Evolutionary conservation across 768 basidiomycete genomes (phyloP).

Genomic region (Leccinellum albellum): DNA sequence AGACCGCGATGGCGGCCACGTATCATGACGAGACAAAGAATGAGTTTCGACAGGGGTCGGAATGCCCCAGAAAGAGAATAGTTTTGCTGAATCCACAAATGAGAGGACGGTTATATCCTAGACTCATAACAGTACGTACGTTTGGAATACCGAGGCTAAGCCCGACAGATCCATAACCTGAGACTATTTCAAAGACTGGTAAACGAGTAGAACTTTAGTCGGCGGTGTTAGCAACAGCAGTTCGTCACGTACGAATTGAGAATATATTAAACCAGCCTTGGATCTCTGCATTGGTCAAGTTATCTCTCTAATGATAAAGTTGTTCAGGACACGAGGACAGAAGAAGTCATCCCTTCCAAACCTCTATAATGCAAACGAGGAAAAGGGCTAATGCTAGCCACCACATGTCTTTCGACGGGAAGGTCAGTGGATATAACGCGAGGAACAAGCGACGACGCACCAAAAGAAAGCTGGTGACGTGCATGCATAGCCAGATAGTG

Average conservation of each 20-base stretch:
- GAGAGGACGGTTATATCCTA: background rate
- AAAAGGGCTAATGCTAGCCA: constrained; percentile 85
- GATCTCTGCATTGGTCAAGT: constrained; percentile 51
- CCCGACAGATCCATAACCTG: constrained; percentile 86
- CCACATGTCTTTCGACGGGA: constrained; percentile 83
- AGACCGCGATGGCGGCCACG: constrained; percentile 89
- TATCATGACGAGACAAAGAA: constrained; percentile 86
- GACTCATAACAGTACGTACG: constrained; percentile 40
- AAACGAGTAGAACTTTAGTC: background rate
- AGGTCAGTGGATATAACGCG: background rate
- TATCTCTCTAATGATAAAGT: constrained; percentile 44
- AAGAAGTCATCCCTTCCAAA: constrained; percentile 28
- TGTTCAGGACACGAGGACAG: background rate
- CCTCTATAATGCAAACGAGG: constrained; percentile 91
- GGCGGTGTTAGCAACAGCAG: background rate
- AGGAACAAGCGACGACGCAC: constrained; percentile 37
- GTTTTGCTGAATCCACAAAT: constrained; percentile 50
- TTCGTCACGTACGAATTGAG: constrained; percentile 52
- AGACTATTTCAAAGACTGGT: constrained; percentile 81
- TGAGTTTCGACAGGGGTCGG: constrained; percentile 78
- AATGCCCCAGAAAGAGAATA: constrained; percentile 81
- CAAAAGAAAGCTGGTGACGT: constrained; percentile 86
- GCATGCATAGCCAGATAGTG: constrained; percentile 79
- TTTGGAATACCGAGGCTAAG: constrained; percentile 84
- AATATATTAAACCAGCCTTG: constrained; percentile 83